Evolutionary conservation across 306 rosid genomes (phyloP), one percentile per base, ranked within the genome.

Genomic region (Gynostemma pentaphyllum): DNA sequence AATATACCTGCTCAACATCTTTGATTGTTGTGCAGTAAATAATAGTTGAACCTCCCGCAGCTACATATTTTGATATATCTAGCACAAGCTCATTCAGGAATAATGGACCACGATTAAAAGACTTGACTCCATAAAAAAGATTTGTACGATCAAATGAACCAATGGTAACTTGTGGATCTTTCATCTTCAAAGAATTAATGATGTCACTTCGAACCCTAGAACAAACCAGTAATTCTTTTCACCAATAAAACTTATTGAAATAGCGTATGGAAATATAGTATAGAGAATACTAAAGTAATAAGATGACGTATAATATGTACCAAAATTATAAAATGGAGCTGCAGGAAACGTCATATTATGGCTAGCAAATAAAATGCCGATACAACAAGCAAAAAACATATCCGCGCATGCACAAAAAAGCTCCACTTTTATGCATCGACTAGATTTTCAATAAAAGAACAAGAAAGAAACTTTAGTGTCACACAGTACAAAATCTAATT

Each of bases 121-220:
- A 70, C 83, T 90, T 87, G 72, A 82, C 95, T 67, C 87, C 95
- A 50, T 90, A 90, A 75, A 87, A 90, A 68, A 87, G 88, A 82
- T 90, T 90, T 61, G 76, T 11, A 21, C 88, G 86, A 76, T 90
- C 97, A 80, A 90, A 84, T 53, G 97, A 90, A 64, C 95, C 97
- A 72, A 90, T 64, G 7, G 73, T 46, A 67, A 87, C 68, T 55
- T 68, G 80, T 56, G 95, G 97, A 71, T 81, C 76, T 44, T 73
- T 62, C 88, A 90, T 67, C 85, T 82, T 82, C 74, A 90, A 73
- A 74, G 97, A 90, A 74, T 54, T 81, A 55, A 75, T 70, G 60
- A 90, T 81, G 77, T 90, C 97, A 74, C 42, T 78, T 69, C 82
- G 86, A 67, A 87, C 95, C 94, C 97, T 90, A 74, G 46, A 70